Percentiles rank a stretch among this genome's conserved stretches.
Evolutionary conservation across 177 flowering plant genomes (phyloP).

Genomic region (Vitis hybrid): DNA sequence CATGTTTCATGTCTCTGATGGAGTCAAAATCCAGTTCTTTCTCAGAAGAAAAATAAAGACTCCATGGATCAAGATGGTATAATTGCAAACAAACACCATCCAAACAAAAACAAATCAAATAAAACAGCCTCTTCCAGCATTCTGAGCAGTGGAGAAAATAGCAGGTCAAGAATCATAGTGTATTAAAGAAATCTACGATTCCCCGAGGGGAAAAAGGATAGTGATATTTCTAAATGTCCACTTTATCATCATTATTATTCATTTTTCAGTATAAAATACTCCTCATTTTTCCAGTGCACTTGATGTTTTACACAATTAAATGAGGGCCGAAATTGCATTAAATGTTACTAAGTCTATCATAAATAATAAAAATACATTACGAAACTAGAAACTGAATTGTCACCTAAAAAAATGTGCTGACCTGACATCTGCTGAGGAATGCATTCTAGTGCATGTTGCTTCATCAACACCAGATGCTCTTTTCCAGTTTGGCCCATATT

Average conservation of each 20-base stretch:
- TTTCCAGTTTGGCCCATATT: constrained; percentile 1
- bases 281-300: not conserved
- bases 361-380: constrained; percentile 1
- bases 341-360: constrained; percentile 5
- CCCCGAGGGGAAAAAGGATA: not conserved
- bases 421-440: not conserved
- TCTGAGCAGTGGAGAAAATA: too few species aligned
- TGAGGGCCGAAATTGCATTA: constrained; percentile 3
- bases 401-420: not conserved
- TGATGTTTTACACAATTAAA: constrained; percentile 3
- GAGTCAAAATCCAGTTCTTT: too few species aligned
- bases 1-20: too few species aligned
- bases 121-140: not conserved
- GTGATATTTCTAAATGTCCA: not conserved
- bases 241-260: constrained; percentile 24
- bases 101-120: too few species aligned
- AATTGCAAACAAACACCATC: too few species aligned
- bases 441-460: not conserved
- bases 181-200: too few species aligned
- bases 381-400: not conserved
- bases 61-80: too few species aligned
- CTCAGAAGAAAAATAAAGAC: too few species aligned
- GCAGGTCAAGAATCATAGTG: too few species aligned
- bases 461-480: not conserved
- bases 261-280: constrained; percentile 10